Base-by-base conservation (phyloP, 2,329 filamentous ascomycete species). In the Phyllachora maydis region DNA sequence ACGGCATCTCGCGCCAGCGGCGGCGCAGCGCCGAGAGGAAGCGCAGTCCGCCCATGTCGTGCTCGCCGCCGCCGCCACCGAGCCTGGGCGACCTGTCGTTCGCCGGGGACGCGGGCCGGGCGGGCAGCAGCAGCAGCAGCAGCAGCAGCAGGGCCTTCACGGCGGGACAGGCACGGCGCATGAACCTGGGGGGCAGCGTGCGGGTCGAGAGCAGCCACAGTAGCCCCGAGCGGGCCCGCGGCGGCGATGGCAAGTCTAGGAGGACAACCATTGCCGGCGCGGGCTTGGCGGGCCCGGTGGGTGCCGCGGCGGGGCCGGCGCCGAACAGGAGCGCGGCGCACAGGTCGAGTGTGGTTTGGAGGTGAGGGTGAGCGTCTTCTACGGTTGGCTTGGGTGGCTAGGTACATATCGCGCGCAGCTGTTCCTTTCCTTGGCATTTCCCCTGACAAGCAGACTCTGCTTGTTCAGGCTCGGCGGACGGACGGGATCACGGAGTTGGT, bases 1-100 rank as follows among this genome's bases (percentile, higher is more conserved):
- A 65, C 37, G 63, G 62, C 20, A 60, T 68, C 34, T 64, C 58
- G 19, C 50, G 62, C 20, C 47, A 61, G 25, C 49, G 61, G 19
- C 49, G 60, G 18, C 50, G 50, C 29, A 61, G 56, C 29, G 39
- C 50, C 3, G 59, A 65, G 39, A 47, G 57, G 22, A 50, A 56
- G 17, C 47, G 52, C 24, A 62, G 56, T 29, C 60, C 61, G 8
- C 61, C 63, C 9, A 52, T 66, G 34, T 40, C 48, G 16, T 65
- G 58, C 40, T 59, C 58, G 17, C 54, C 61, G 2, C 44, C 49
- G 4, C n/a, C n/a, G n/a, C n/a, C n/a, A n/a, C n/a, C n/a, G n/a
- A n/a, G n/a, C n/a, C n/a, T n/a, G n/a, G n/a, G n/a, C n/a, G n/a
- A n/a, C n/a, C n/a, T n/a, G n/a, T n/a, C n/a, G n/a, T n/a, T n/a